Evolutionary conservation across 306 rosid genomes (phyloP).

Genomic region (Prinsepia uniflora): DNA sequence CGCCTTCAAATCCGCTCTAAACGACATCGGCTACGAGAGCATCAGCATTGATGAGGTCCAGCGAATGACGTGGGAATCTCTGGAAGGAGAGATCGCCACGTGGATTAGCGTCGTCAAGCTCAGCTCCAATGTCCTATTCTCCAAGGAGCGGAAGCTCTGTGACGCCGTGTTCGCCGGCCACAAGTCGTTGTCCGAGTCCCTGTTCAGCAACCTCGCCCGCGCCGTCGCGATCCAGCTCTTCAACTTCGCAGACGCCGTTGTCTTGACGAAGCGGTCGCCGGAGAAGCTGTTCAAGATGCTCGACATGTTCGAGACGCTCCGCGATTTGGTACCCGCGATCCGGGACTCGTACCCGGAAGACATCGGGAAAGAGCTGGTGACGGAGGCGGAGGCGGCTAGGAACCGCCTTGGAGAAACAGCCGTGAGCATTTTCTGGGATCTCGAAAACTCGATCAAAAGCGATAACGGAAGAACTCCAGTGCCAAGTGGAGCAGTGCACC

Average conservation of each 20-base stretch:
- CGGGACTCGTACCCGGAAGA: constrained; percentile 20
- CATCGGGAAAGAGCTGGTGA: constrained; percentile 32
- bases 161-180: constrained; percentile 41
- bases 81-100: constrained; percentile 50
- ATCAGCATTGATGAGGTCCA: constrained; percentile 57
- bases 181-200: constrained; percentile 24
- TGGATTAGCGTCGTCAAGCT: constrained; percentile 59
- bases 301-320: constrained; percentile 70
- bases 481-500: constrained; percentile 75
- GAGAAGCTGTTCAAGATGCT: constrained; percentile 74
- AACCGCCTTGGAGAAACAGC: constrained; percentile 37
- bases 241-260: constrained; percentile 55
- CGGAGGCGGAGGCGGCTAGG: constrained; percentile 35
- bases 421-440: constrained; percentile 49
- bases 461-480: constrained; percentile 61
- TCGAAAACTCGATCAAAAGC: constrained; percentile 57
- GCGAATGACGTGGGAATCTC: constrained; percentile 58
- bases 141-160: constrained; percentile 43
- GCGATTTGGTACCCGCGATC: constrained; percentile 35
- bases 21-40: constrained; percentile 35
- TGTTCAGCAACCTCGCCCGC: constrained; percentile 42
- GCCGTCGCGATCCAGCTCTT: constrained; percentile 43
- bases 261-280: constrained; percentile 43
- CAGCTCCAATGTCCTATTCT: constrained; percentile 48
- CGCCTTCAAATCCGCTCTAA: constrained; percentile 40